Base-by-base conservation (phyloP, 2,329 filamentous ascomycete species). In the Metarhizium rileyi region DNA sequence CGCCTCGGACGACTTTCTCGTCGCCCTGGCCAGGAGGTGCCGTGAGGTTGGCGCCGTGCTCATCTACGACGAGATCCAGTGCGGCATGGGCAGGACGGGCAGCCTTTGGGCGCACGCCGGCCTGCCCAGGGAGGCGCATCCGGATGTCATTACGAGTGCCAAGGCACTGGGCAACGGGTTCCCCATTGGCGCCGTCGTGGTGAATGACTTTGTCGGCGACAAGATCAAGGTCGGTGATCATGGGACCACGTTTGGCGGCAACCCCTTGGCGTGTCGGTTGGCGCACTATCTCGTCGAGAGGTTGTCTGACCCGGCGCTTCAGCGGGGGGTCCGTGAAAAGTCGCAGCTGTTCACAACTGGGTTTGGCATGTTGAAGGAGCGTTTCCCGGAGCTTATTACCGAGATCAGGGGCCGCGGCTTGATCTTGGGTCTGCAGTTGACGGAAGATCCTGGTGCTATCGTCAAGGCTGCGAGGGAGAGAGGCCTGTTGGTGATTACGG, bases 101-200 rank as follows among this genome's bases (percentile, higher is more conserved):
- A 77, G 75, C 12, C 77, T 98, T 59, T 98, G 93, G 93, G 93
- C 93, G 0, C 91, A 98, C 63, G 76, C 76, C 10, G 74, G 76
- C 51, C 76, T 93, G 23, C 85, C 87, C 33, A 72, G 76, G 58
- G 83, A 87, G 56, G 89, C 90, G 2, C 93, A 98, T 64, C 93
- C 93, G 6, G 93, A 98, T 61, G 84, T 98, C 56, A 70, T 98
- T 55, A 96, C 91, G 14, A 91, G 87, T 0, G 93, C 93, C 50
- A 98, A 98, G 73, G 93, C 93, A 1, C 81, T 98, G 2, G 93
- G 93, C 16, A 98, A 98, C 62, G 93, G 93, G 5, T 91, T 96
- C 67, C 93, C 93, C 44, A 90, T 98, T 57, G 93, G 89, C 46
- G 93, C 93, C 6, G 69, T 70, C 22, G 57, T 73, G 23, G 68